Evolutionary conservation across 2,329 filamentous ascomycete genomes (phyloP), one percentile per base, ranked within the genome.

Genomic region (Xylaria sp.): DNA sequence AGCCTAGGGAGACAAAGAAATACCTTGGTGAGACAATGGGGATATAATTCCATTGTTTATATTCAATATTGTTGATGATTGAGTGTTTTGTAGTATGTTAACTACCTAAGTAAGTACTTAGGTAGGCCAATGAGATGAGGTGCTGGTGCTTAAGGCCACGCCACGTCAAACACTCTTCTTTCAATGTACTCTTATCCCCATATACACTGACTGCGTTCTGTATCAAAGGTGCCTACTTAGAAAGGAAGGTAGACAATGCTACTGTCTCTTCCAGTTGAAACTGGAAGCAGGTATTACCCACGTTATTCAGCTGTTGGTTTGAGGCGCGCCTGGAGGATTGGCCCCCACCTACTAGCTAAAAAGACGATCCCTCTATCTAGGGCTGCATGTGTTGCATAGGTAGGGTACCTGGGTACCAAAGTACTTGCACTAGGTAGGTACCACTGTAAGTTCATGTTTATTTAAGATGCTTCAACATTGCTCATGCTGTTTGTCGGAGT

Each of bases 31-130:
- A 50, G n/a, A 35, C 25, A 58, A 27, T 23, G 25, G 35, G 16
- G 2, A 29, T 29, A 3, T 51, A n/a, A 60, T 59, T 63, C 53
- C 53, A 53, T 60, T 58, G 53, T 64, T 58, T 25, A 64, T 25
- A 12, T 44, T 27, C 23, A 37, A 51, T 10, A 8, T n/a, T 27
- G 35, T n/a, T 8, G 12, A n/a, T 40, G 8, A 37, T 37, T 12
- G 2, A 32, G 16, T 29, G 25, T 29, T 25, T 32, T 53, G 27
- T n/a, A 35, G 6, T 32, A 5, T 13, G 9, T 8, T 53, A 25
- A 25, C 16, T 21, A n/a, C n/a, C n/a, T n/a, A n/a, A n/a, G n/a
- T n/a, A n/a, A n/a, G n/a, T n/a, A n/a, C n/a, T n/a, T n/a, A 44
- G 29, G 10, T 16, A 25, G 53, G n/a, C 9, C 32, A 40, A 40